Conservation (phyloP, 345 rosid species). For the Eucalyptus cladocalyx region DNA sequence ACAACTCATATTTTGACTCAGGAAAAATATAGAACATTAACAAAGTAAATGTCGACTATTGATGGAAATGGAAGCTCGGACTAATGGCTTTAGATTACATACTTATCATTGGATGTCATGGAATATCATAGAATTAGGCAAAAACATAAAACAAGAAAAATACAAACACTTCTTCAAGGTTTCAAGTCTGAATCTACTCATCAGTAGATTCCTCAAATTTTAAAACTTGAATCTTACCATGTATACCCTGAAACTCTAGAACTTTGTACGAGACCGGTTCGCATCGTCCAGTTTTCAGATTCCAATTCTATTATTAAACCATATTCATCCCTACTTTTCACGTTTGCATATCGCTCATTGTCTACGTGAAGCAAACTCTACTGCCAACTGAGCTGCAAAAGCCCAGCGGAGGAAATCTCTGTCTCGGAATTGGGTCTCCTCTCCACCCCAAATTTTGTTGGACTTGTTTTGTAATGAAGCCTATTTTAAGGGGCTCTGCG, state of each 20-base stretch:
- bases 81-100: background rate
- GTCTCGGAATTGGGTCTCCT: background rate
- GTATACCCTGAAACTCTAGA: too few species aligned
- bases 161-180: background rate
- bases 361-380: background rate
- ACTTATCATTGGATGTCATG: background rate
- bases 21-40: background rate
- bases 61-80: accelerated
- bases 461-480: background rate
- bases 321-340: background rate
- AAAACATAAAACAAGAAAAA: too few species aligned
- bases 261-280: accelerated
- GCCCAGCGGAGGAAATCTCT: background rate
- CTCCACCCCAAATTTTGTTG: background rate
- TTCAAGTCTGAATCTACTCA: accelerated
- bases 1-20: background rate
- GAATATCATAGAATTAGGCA: accelerated
- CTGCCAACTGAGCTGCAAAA: background rate
- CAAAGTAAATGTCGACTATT: too few species aligned
- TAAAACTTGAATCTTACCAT: background rate
- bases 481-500: background rate
- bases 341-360: background rate
- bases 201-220: accelerated
- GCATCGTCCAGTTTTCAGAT: background rate
- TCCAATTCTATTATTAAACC: background rate